Conservation (phyloP, 164 flowering plant genomes). For the Umbellularia californica region DNA sequence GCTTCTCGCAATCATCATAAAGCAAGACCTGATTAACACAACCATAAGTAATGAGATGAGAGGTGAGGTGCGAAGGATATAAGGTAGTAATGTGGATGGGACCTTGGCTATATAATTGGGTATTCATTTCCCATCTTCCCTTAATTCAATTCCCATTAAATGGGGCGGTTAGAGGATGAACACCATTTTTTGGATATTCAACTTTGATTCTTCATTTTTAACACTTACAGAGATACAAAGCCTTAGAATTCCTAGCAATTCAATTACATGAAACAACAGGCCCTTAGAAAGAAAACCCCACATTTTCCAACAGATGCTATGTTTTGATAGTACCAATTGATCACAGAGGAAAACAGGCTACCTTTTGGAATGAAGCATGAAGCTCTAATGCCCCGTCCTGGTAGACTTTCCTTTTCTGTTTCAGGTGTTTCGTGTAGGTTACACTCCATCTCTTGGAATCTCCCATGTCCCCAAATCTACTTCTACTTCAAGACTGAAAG, state of each 20-base stretch:
- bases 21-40: constrained; percentile 48
- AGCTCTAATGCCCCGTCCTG: constrained; percentile 69
- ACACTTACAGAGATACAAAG: background rate
- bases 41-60: background rate
- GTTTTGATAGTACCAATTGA: no score
- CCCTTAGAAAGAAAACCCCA: no score
- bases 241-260: no score
- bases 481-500: background rate
- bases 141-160: no score
- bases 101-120: no score
- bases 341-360: background rate
- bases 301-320: no score
- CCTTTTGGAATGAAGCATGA: constrained; percentile 47
- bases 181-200: no score
- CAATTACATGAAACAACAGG: no score
- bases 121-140: no score
- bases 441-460: constrained; percentile 51
- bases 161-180: no score
- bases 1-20: constrained; percentile 60
- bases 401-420: constrained; percentile 84
- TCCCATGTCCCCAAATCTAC: constrained; percentile 15
- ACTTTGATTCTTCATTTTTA: no score
- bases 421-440: constrained; percentile 87
- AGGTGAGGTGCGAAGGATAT: background rate
- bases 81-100: no score